Percentiles rank a stretch among this genome's conserved stretches.
Evolutionary conservation across 2,329 filamentous ascomycete species (phyloP).

Genomic region (Bipolaris victoriae): DNA sequence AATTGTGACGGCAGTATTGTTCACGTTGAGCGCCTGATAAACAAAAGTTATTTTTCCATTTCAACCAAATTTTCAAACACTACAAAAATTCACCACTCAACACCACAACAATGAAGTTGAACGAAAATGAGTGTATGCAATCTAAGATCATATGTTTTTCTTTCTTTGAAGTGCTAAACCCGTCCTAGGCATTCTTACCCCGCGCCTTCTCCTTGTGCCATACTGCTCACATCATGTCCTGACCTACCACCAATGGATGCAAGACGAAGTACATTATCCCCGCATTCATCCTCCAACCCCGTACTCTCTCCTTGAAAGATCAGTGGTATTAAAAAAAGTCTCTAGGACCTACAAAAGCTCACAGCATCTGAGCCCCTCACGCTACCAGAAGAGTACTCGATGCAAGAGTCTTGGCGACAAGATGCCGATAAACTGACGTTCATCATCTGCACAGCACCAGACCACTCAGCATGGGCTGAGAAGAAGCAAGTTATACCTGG

Average conservation of each 20-base stretch:
- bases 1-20: neutral
- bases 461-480: neutral
- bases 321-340: too few species aligned
- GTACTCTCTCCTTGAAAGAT: too few species aligned
- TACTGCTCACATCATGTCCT: conserved; percentile 83
- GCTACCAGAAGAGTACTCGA: conserved; percentile 82
- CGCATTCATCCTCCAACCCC: too few species aligned
- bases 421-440: conserved; percentile 91
- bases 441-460: conserved; percentile 67
- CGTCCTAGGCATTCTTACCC: conserved; percentile 68
- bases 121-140: conserved; percentile 48
- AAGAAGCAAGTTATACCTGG: conserved; percentile 8
- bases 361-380: conserved; percentile 87
- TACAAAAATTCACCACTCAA: conserved; percentile 1
- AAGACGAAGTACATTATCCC: conserved; percentile 64
- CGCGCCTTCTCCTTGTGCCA: conserved; percentile 76
- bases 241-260: conserved; percentile 90
- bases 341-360: conserved; percentile 71
- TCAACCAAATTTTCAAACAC: neutral
- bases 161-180: neutral
- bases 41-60: neutral
- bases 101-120: conserved; percentile 48
- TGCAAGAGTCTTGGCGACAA: conserved; percentile 85
- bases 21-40: neutral
- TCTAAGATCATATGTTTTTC: neutral